Evolutionary conservation across 352 stramenopile species (phyloP), one percentile per base, ranked within the genome.

Genomic region (Phytophthora megakarya): DNA sequence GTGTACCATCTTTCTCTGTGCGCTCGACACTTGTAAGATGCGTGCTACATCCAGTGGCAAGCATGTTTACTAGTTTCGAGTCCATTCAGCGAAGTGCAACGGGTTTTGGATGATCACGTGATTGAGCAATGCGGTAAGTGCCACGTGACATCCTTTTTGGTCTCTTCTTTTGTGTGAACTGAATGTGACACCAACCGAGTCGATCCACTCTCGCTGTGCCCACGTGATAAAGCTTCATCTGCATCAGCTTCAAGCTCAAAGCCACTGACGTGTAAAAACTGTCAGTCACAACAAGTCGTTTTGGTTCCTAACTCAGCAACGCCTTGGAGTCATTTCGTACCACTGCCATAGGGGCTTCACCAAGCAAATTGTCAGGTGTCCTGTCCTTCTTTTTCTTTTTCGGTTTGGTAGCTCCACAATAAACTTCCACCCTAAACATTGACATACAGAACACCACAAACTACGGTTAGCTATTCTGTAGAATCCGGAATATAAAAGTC

Each of bases 21-120:
- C 61, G 44, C 6, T 16, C 5, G 6, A 69, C 46, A 3, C 33
- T 64, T 4, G 45, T 38, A 1, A n/a, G 21, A 2, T 30, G 15
- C 5, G 61, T 69, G n/a, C 37, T 64, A 23, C 45, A 64, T 2
- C 35, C 51, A n/a, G 61, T 69, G n/a, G 61, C 52, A 0, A 64
- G 4, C 42, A 69, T 54, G 23, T 59, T 62, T 12, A 69, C 61
- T 0, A 52, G 42, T n/a, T 48, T 46, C 1, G 37, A 64, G 18
- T 64, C 61, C 51, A 69, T 46, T 52, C 61, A 64, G 18, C 25
- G 49, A 28, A 64, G 28, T 4, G 52, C 61, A 10, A 69, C 40
- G 0, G 55, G 25, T 16, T 60, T 1, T 0, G 61, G 61, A 33
- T 69, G 44, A 15, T 55, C 33, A 15, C 5, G 18, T 8, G 25